Base-by-base conservation (phyloP, 1,284 basidiomycete species). In the Papiliotrema nemorosa region DNA sequence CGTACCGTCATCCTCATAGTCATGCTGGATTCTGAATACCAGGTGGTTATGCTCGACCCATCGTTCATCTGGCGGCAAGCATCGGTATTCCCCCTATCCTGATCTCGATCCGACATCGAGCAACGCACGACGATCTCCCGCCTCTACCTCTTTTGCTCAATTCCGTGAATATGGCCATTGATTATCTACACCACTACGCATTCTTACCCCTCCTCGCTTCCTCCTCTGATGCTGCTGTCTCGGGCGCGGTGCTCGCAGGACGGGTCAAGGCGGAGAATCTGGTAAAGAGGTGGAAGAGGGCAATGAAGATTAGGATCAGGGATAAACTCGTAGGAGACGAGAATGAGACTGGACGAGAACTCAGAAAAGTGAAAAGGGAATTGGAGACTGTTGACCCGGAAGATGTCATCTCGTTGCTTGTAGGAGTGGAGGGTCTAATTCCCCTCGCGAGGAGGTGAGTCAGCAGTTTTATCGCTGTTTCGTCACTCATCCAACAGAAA, bases 51-150 rank as follows among this genome's bases (percentile, higher is more conserved):
- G 96, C 94, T 3, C 81, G 91, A 35, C 87, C 92, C 1, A 97
- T 98, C 62, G 84, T 87, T 0, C 83, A 86, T 26, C 88, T 98
- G 54, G 92, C 96, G 1, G 78, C 81, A 3, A 85, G 91, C 55
- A 81, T 98, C 22, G 87, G 86, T 0, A 77, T 98, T 2, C 96
- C 96, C 0, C 76, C 81, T 0, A 91, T 88, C 83, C 80, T 98
- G 18, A 92, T 98, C n/a, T 89, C 97, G 58, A 78, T 98, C 5
- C 81, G 94, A 33, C 94, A 98, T 76, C 87, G 90, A 25, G 89
- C 90, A 9, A 98, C 94, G 2, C 94, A 98, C 67, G 94, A 98
- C 66, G 90, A 96, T 58, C 76, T 98, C 16, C 96, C 94, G 0
- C 88, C 87, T 56, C 77, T 97, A 2, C 81, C 84, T 43, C 76